Percentiles rank a stretch among this genome's conserved stretches.
Conservation (phyloP, 305 asterid genomes). For the Rubia peregrina region DNA sequence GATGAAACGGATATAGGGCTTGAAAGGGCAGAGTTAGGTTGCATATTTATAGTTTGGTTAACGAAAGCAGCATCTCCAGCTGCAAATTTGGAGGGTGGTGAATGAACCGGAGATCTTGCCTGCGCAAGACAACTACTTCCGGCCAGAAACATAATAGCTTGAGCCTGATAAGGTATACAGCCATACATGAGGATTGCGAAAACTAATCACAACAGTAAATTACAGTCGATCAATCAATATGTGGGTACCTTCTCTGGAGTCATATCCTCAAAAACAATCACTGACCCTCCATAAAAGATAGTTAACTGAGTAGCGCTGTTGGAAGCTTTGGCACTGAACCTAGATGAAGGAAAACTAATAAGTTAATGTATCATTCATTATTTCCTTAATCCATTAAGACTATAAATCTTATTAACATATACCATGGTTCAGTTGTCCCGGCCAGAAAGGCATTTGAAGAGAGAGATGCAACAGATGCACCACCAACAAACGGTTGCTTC, state of each 20-base stretch:
- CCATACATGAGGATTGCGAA: background rate
- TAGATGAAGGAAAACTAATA: conserved; percentile 16
- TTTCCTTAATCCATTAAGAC: background rate
- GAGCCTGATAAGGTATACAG: conserved; percentile 43
- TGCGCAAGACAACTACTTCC: conserved; percentile 37
- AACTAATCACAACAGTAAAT: conserved; percentile 5
- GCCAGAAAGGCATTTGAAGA: conserved; percentile 29
- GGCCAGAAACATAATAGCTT: conserved; percentile 68
- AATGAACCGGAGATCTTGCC: conserved; percentile 33
- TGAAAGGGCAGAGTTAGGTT: conserved; percentile 40
- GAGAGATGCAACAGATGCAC: conserved; percentile 31
- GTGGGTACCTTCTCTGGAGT: conserved; percentile 55
- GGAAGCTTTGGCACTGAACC: conserved; percentile 42
- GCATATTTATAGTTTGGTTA: conserved; percentile 12
- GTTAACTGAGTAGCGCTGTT: conserved; percentile 55
- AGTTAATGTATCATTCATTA: background rate
- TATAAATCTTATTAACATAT: background rate
- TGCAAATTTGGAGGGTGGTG: conserved; percentile 29
- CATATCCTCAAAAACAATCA: conserved; percentile 64
- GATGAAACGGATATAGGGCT: conserved; percentile 66
- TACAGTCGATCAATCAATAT: background rate
- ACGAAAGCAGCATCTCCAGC: conserved; percentile 19
- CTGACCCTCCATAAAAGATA: conserved; percentile 70
- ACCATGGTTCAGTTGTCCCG: conserved; percentile 41
- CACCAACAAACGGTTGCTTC: conserved; percentile 44